Evolutionary conservation across 2,329 filamentous ascomycete species (phyloP).

Genomic region (Penicillium oxalicum): DNA sequence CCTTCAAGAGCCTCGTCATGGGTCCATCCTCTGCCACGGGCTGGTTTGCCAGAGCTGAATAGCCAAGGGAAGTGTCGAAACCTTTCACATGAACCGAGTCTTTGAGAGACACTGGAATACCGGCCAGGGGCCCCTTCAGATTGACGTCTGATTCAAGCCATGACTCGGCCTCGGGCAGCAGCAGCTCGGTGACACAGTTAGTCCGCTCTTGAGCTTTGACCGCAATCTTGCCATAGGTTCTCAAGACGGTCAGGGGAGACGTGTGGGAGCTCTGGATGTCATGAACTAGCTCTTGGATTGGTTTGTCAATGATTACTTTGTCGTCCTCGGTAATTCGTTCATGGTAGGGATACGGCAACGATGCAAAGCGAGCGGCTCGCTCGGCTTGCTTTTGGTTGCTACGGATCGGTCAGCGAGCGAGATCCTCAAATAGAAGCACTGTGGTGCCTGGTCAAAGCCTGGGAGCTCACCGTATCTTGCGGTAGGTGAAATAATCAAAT

Average conservation of each 20-base stretch:
- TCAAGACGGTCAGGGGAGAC: slow-evolving; percentile 67
- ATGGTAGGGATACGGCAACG: slow-evolving; percentile 61
- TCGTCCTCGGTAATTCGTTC: slow-evolving; percentile 60
- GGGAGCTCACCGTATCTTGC: slow-evolving; percentile 59
- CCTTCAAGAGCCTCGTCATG: slow-evolving; percentile 71
- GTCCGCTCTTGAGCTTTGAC: slow-evolving; percentile 77
- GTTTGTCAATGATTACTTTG: slow-evolving; percentile 60
- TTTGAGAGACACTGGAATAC: slow-evolving; percentile 81
- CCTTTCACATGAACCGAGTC: slow-evolving; percentile 71
- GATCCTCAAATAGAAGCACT: not conserved
- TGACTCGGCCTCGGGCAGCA: slow-evolving; percentile 69
- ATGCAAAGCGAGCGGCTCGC: slow-evolving; percentile 62
- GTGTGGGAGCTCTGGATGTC: slow-evolving; percentile 66
- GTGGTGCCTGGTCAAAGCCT: too few relatives aligned
- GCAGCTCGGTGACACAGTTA: slow-evolving; percentile 83
- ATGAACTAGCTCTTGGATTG: slow-evolving; percentile 71
- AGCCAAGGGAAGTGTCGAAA: slow-evolving; percentile 77
- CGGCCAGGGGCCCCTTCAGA: slow-evolving; percentile 73
- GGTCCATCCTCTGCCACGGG: slow-evolving; percentile 62
- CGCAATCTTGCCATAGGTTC: slow-evolving; percentile 79
- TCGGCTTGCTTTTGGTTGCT: slow-evolving; percentile 77
- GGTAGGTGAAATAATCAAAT: slow-evolving; percentile 65
- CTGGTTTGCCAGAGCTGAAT: slow-evolving; percentile 66
- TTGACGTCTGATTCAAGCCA: slow-evolving; percentile 64
- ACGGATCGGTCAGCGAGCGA: slow-evolving; percentile 5